Base-by-base conservation (phyloP, 2,329 filamentous ascomycete genomes). In the Sclerotinia spermophila region DNA sequence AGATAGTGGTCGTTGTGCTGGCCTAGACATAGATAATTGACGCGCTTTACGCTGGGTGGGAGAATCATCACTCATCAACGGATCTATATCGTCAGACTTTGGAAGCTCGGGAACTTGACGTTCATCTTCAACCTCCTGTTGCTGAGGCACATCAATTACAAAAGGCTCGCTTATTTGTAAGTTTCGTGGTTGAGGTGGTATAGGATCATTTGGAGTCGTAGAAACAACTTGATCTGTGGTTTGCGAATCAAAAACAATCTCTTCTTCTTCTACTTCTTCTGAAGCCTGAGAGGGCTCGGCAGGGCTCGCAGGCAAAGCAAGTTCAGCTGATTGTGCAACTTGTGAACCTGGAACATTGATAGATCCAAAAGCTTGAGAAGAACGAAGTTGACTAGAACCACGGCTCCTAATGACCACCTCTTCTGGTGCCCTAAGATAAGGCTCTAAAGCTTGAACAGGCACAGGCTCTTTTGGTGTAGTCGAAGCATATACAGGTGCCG, bases 401-500 rank as follows among this genome's bases (percentile, higher is more conserved):
- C 60, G 64, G 24, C 60, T 69, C 8, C 59, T 69, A 40, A 66
- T 69, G 8, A 21, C 59, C 44, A 69, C 60, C 10, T 65, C 45
- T 8, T 66, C 68, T 27, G 59, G 53, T 40, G 48, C 45, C 40
- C 62, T 66, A 5, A 66, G 62, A 53, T 30, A 66, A 30, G 62
- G 62, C 62, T 66, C 45, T 24, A 66, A 17, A 66, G 60, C 44
- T 24, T 69, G 69, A 55, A 61, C 59, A 53, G 73, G 72, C 17
- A 67, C 48, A 58, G 73, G 71, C 4, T 71, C 73, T 19, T 71
- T 73, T 19, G 74, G 72, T 21, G 72, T 69, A n/a, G 68, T 69
- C 35, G 68, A 69, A 58, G 62, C 60, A 51, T 40, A 38, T 33
- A 27, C 64, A 30, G 62, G 62, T 24, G 35, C 30, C 19, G 62